Base-by-base conservation (phyloP, 192 early-diverging fungal genomes). In the Gigaspora rosea region DNA sequence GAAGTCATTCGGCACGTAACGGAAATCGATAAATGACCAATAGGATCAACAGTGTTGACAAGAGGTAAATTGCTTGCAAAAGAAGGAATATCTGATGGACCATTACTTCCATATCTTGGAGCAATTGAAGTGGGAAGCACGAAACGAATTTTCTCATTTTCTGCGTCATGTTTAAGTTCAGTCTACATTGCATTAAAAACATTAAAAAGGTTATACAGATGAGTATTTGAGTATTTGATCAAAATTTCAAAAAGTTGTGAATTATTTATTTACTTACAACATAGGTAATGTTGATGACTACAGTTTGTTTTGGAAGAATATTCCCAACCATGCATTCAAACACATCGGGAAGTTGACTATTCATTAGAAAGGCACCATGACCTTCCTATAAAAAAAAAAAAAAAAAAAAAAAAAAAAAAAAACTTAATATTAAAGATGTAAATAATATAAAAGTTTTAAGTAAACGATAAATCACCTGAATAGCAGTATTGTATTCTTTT, bases 241-340 rank as follows among this genome's bases (percentile, higher is more conserved):
- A 27, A 41, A 41, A 41, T 41, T 41, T 41, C 7, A 41, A 41
- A 6, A 41, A 41, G 41, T 41, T 41, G 7, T 7, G 7, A 7
- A 41, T 41, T 41, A 6, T 41, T 41, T 41, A 41, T 41, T 41
- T 41, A 41, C 41, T 41, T 41, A 41, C 41, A 46, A 88, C 75
- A 74, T 89, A 88, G 1, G 80, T 84, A 50, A 88, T 80, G 8
- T 80, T 76, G 18, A 88, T 70, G 22, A 69, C 57, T 16, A 88
- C 77, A 11, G 47, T 77, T 9, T 71, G 65, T 12, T 70, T 71
- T 18, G 88, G 70, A 20, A 72, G 59, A 68, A 89, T 73, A 70
- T 89, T 89, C n/a, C 87, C 87, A 27, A 88, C 52, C 20, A 73
- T 80, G 32, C 80, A 76, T 57, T 83, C 81, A 75, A 88, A 87